Conservation (phyloP, 306 rosid genomes). For the Inga oerstediana region DNA sequence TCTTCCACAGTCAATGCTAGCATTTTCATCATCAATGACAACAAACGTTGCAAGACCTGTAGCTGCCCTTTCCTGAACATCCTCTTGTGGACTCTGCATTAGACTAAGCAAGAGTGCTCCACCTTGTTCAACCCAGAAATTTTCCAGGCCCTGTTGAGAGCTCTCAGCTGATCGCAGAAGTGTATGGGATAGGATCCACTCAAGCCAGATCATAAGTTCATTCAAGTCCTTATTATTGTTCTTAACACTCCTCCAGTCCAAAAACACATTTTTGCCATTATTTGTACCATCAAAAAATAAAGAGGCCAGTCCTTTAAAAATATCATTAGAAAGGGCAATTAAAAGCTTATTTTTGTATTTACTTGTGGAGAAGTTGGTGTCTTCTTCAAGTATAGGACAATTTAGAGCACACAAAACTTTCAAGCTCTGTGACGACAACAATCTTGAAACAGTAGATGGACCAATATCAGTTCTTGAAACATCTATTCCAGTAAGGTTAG, state of each 20-base stretch:
- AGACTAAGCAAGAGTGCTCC: slow-evolving; percentile 89
- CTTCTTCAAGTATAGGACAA: slow-evolving; percentile 87
- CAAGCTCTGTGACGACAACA: slow-evolving; percentile 76
- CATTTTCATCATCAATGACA: slow-evolving; percentile 96
- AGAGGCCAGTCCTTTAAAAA: slow-evolving; percentile 78
- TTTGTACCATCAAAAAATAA: slow-evolving; percentile 69
- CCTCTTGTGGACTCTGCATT: slow-evolving; percentile 97
- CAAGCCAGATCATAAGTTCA: slow-evolving; percentile 92
- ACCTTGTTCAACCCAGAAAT: slow-evolving; percentile 95
- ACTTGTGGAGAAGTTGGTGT: slow-evolving; percentile 56
- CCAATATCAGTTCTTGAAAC: slow-evolving; percentile 94
- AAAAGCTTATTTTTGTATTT: slow-evolving; percentile 80
- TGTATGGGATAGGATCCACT: slow-evolving; percentile 97
- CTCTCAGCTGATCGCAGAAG: slow-evolving; percentile 97
- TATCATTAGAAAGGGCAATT: slow-evolving; percentile 78
- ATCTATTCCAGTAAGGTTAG: slow-evolving; percentile 83
- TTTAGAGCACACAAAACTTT: slow-evolving; percentile 89
- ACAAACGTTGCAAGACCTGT: slow-evolving; percentile 99
- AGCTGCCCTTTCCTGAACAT: slow-evolving; percentile 99
- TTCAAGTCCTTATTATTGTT: slow-evolving; percentile 67
- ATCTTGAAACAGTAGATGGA: slow-evolving; percentile 71
- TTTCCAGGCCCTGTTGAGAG: slow-evolving; percentile 88
- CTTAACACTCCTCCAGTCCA: slow-evolving; percentile 78
- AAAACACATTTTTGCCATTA: slow-evolving; percentile 74
- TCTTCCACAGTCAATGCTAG: slow-evolving; percentile 88